These are phyloP conservation scores for Xylaria sp. DNA, from an alignment of 2,329 filamentous ascomycete species.

Conservation along the genomic window DNA sequence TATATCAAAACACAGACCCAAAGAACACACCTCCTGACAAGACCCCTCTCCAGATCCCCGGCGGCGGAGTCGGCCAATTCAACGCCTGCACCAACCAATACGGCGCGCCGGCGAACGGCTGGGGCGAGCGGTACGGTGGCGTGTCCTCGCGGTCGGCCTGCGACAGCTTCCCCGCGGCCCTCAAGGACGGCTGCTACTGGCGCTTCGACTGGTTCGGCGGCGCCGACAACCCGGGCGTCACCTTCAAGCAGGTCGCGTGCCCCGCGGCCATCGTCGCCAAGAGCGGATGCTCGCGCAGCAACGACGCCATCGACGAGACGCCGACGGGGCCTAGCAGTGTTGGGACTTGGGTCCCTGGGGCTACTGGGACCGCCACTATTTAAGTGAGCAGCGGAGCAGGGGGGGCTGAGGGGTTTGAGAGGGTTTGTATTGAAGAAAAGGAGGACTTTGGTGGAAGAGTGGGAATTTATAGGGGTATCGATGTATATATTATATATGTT, in stretches of 20 bases:
- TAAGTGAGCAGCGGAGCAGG: neutral
- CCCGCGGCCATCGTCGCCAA: constrained; percentile 60
- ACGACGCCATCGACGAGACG: constrained; percentile 51
- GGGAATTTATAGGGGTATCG: neutral
- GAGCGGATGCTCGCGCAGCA: constrained; percentile 51
- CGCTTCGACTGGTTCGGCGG: constrained; percentile 72
- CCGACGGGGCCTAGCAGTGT: constrained; percentile 46
- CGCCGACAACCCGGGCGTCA: constrained; percentile 67
- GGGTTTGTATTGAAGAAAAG: too few relatives aligned
- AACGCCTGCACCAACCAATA: constrained; percentile 60
- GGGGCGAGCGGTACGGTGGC: constrained; percentile 70
- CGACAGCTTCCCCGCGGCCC: constrained; percentile 61
- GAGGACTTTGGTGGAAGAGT: neutral
- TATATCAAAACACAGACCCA: neutral
- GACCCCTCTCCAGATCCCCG: constrained; percentile 53
- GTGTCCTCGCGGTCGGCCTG: constrained; percentile 63
- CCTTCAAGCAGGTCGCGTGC: constrained; percentile 67
- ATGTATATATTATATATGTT: constrained; percentile 18
- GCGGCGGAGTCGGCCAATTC: constrained; percentile 65
- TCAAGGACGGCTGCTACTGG: constrained; percentile 70
- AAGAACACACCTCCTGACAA: constrained; percentile 1
- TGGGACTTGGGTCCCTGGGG: constrained; percentile 46
- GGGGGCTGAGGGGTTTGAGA: neutral
- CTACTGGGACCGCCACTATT: constrained; percentile 16
- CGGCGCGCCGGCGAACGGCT: constrained; percentile 59